Percentiles rank a stretch among this genome's conserved stretches.
Evolutionary conservation across 2,329 filamentous ascomycete genomes (phyloP).

Genomic region (Metarhizium album): DNA sequence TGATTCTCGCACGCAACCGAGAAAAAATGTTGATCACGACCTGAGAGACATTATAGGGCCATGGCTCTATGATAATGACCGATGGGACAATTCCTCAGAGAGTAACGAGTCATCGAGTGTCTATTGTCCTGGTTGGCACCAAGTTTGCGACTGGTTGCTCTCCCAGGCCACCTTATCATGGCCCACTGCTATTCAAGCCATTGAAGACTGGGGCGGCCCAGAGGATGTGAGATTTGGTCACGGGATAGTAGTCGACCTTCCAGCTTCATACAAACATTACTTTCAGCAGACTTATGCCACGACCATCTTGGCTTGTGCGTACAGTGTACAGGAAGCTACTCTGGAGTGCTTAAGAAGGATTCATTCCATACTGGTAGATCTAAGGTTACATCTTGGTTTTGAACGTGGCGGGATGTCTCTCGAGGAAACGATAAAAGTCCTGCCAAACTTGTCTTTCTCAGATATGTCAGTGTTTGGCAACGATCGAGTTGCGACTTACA

Average conservation of each 20-base stretch:
- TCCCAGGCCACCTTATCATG: conserved; percentile 49
- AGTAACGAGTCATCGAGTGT: conserved; percentile 14
- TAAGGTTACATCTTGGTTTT: conserved; percentile 45
- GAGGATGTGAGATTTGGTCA: conserved; percentile 58
- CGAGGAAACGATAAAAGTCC: conserved; percentile 32
- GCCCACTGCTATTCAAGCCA: conserved; percentile 47
- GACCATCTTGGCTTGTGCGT: conserved; percentile 56
- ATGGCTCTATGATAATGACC: conserved; percentile 57
- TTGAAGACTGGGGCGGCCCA: conserved; percentile 66
- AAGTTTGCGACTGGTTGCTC: conserved; percentile 57
- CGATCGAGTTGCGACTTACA: conserved; percentile 17
- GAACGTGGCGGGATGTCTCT: conserved; percentile 44
- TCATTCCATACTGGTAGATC: conserved; percentile 48
- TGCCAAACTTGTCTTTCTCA: conserved; percentile 28
- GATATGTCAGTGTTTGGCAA: conserved; percentile 13
- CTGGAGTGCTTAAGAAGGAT: conserved; percentile 47
- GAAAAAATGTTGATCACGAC: conserved; percentile 46
- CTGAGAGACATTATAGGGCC: conserved; percentile 58
- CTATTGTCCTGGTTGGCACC: conserved; percentile 55
- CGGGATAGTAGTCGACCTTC: conserved; percentile 44
- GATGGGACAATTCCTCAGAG: conserved; percentile 32
- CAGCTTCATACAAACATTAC: conserved; percentile 47
- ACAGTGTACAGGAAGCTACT: conserved; percentile 51
- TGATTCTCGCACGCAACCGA: conserved; percentile 27
- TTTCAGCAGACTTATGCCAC: conserved; percentile 56